phyloP scores from a whole-genome alignment of 129 eudicot species.

The Flaveria linearis region DNA sequence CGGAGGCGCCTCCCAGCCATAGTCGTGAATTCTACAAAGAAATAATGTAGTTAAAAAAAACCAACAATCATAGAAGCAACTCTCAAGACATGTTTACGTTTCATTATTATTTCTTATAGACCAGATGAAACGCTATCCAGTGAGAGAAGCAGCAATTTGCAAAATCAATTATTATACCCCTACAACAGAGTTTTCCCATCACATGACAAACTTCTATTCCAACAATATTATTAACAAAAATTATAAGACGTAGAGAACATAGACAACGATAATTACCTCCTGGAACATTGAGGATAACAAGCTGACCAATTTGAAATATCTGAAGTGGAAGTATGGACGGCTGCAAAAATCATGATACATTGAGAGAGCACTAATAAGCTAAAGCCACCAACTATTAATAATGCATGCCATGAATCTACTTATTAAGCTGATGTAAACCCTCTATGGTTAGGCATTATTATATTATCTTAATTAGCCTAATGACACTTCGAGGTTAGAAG shows the following conservation, averaged over 20 bases:
- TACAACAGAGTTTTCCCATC: too few relatives aligned
- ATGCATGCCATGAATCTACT: background rate
- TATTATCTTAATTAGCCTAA: background rate
- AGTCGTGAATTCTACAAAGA: conserved; percentile 54
- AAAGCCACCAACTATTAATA: background rate
- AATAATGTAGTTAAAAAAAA: background rate
- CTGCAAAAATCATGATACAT: conserved; percentile 38
- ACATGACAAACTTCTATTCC: too few relatives aligned
- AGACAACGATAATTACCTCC: conserved; percentile 41
- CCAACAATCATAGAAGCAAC: background rate
- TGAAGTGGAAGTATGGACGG: conserved; percentile 59
- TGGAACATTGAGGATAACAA: conserved; percentile 61
- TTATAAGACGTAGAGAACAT: background rate
- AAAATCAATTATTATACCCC: background rate
- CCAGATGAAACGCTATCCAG: background rate
- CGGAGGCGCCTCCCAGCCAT: conserved; percentile 72
- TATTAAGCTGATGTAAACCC: background rate
- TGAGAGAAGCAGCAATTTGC: background rate
- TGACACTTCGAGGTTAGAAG: too few relatives aligned
- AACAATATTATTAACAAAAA: background rate
- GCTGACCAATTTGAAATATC: conserved; percentile 55
- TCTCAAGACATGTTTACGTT: background rate
- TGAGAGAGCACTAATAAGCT: background rate
- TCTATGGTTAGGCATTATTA: conserved; percentile 2
- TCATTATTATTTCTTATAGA: background rate